Evolutionary conservation across 2,329 filamentous ascomycete species (phyloP).

Genomic region (Amauroascus verrucosus): DNA sequence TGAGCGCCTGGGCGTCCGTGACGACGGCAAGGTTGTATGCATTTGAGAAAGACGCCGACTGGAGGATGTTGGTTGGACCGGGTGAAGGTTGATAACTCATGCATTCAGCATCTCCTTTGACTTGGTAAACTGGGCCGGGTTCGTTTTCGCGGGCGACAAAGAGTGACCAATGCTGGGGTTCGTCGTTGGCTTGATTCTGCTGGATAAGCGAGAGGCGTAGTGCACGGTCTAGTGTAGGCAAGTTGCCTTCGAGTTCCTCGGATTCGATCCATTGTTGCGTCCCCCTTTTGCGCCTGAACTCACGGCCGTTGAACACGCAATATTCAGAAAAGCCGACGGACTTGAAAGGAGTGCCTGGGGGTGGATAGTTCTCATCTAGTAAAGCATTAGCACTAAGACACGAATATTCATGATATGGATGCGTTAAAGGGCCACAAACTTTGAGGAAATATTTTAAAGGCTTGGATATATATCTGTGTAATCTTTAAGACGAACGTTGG

Average conservation of each 20-base stretch:
- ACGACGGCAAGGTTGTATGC: slow-evolving; percentile 19
- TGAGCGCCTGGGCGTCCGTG: slow-evolving; percentile 11
- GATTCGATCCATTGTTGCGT: slow-evolving; percentile 18
- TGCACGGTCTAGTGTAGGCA: not conserved
- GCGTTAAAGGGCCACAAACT: no score
- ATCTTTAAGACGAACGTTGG: no score
- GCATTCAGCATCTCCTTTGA: slow-evolving; percentile 21
- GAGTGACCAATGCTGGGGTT: slow-evolving; percentile 21
- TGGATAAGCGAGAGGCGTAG: slow-evolving; percentile 18
- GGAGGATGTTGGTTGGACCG: slow-evolving; percentile 10
- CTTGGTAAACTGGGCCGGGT: slow-evolving; percentile 20
- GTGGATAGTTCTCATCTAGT: no score
- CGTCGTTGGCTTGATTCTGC: slow-evolving; percentile 15
- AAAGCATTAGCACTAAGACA: no score
- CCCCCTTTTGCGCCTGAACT: slow-evolving; percentile 16
- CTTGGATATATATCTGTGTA: no score
- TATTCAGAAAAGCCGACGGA: slow-evolving; percentile 17
- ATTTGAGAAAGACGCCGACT: slow-evolving; percentile 10
- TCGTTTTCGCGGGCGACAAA: slow-evolving; percentile 20
- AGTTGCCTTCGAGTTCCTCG: not conserved
- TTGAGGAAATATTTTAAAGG: no score
- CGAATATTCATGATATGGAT: no score
- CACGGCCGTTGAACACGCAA: slow-evolving; percentile 17
- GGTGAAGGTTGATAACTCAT: slow-evolving; percentile 20
- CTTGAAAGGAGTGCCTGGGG: slow-evolving; percentile 9